phyloP scores from a whole-genome alignment of 2,329 filamentous ascomycete genomes.

The Rosellinia necatrix region DNA sequence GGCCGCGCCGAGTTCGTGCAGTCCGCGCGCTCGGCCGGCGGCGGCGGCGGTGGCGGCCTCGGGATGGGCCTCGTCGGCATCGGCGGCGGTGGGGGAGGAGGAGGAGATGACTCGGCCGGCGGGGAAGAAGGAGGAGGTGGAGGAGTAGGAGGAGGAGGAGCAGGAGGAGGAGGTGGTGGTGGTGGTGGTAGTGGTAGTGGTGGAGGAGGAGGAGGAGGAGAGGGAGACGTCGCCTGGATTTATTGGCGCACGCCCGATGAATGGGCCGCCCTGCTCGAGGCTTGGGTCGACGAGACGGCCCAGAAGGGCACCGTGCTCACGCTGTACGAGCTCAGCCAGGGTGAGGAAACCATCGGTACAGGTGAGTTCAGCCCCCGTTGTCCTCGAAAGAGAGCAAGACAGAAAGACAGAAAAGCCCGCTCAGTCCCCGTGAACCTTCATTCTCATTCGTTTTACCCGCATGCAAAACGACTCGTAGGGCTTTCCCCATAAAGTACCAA shows the following conservation, averaged over 20 bases:
- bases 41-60: slow-evolving; percentile 25
- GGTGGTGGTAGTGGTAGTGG: slow-evolving; percentile 8
- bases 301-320: slow-evolving; percentile 90
- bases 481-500: neutral
- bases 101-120: too few relatives aligned
- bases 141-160: too few relatives aligned
- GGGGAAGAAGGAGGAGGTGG: too few relatives aligned
- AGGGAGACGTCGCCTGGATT: slow-evolving; percentile 68
- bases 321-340: slow-evolving; percentile 86
- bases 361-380: slow-evolving; percentile 51
- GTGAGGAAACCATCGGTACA: slow-evolving; percentile 75
- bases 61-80: too few relatives aligned
- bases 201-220: slow-evolving; percentile 44
- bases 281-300: slow-evolving; percentile 84
- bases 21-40: too few relatives aligned
- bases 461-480: too few relatives aligned
- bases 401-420: too few relatives aligned
- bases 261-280: slow-evolving; percentile 80
- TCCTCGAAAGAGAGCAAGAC: too few relatives aligned
- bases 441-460: too few relatives aligned
- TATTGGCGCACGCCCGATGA: slow-evolving; percentile 89
- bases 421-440: too few relatives aligned
- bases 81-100: slow-evolving; percentile 26
- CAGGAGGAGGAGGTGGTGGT: slow-evolving; percentile 25
- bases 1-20: slow-evolving; percentile 71